Evolutionary conservation across 495 filamentous ascomycete species (phyloP), one percentile per base, ranked within the genome.

Genomic region (Aspergillus bertholletiae): DNA sequence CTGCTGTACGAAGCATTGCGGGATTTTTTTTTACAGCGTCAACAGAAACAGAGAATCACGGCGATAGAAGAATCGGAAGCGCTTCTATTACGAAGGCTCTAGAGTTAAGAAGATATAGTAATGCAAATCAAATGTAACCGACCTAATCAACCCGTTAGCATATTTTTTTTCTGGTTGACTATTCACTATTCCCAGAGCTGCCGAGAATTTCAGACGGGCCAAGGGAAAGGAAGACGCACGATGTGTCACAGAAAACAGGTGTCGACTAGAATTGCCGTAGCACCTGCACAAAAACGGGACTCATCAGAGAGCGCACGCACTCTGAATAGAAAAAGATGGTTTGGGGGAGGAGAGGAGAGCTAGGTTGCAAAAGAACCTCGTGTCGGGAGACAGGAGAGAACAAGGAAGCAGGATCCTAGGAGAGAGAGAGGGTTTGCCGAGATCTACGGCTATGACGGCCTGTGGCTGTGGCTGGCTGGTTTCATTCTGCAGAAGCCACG

Each of bases 221-320:
- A 70, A 71, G 66, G 69, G 62, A 74, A 62, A 48, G n/a, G n/a
- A n/a, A 62, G 53, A 48, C 43, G 18, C 53, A 51, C 53, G 48
- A 48, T 49, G 56, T 59, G 54, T 50, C 46, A 57, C 37, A 61
- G 58, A 63, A 68, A 50, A 58, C 70, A 76, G 73, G 71, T 74
- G 69, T 72, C 67, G 73, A 76, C 73, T 71, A 72, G 58, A 59
- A 65, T 67, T 74, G 73, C 71, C 71, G 71, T 73, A 73, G 61
- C 73, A 75, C 73, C 73, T 75, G 71, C 61, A 64, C 58, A 59
- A 47, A 66, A 62, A 63, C 68, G 60, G 63, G 63, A 75, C 68
- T 72, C 73, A 76, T 76, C 67, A 75, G 71, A 76, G 68, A 74
- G 72, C 65, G 62, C 60, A 65, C 65, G 62, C 60, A 65, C 70